Evolutionary conservation across 345 rosid species (phyloP).

Genomic region (Conringia planisiliqua): DNA sequence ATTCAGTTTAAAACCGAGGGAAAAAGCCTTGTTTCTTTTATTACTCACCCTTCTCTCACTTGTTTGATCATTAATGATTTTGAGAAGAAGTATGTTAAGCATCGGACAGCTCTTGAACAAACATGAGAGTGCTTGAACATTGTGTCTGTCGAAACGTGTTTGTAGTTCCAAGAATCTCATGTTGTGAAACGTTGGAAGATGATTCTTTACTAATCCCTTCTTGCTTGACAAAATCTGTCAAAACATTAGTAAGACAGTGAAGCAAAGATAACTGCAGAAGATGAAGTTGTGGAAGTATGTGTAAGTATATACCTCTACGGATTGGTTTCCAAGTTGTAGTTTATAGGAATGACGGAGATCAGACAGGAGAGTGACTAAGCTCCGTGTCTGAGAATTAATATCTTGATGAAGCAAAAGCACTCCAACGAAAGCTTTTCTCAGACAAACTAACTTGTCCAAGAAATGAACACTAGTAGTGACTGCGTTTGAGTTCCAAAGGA

Average conservation of each 20-base stretch:
- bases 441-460: slow-evolving; percentile 41
- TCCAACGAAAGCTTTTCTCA: slow-evolving; percentile 49
- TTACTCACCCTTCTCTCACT: slow-evolving; percentile 53
- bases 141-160: slow-evolving; percentile 48
- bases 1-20: not conserved
- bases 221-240: slow-evolving; percentile 56
- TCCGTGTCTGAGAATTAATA: slow-evolving; percentile 37
- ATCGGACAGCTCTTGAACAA: slow-evolving; percentile 56
- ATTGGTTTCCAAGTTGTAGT: slow-evolving; percentile 54
- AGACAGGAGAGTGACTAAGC: slow-evolving; percentile 47
- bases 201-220: slow-evolving; percentile 28
- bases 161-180: slow-evolving; percentile 55
- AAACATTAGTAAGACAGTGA: not conserved
- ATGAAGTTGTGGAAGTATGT: not conserved
- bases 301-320: slow-evolving; percentile 53
- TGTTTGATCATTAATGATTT: slow-evolving; percentile 49
- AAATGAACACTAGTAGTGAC: slow-evolving; percentile 35
- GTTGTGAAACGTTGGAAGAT: slow-evolving; percentile 46
- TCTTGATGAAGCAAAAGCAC: slow-evolving; percentile 39
- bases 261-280: not conserved
- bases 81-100: slow-evolving; percentile 56
- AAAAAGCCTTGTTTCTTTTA: not conserved
- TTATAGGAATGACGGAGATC: slow-evolving; percentile 42
- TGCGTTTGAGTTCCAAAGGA: slow-evolving; percentile 57
- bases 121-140: slow-evolving; percentile 51